A percentile compares a stretch with the other conserved stretches of the same genome.
Evolutionary conservation across 768 basidiomycete genomes (phyloP).

Genomic region (Russula emetica): DNA sequence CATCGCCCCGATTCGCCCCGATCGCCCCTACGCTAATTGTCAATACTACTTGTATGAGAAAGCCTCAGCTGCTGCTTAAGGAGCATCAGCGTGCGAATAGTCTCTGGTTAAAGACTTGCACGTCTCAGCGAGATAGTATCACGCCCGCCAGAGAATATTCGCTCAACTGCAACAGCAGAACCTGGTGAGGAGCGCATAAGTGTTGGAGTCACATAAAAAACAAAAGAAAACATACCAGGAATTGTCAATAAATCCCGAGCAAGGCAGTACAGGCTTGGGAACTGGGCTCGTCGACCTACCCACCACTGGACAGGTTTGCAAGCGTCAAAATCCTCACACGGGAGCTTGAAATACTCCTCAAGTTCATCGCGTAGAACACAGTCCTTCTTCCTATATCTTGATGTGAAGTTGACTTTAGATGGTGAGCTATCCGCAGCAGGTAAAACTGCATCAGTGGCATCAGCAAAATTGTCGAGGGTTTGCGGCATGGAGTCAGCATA

Average conservation of each 20-base stretch:
- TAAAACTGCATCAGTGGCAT: too few relatives aligned
- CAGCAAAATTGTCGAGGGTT: too few relatives aligned
- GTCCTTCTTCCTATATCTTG: too few relatives aligned
- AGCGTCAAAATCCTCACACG: background rate
- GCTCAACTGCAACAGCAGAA: background rate
- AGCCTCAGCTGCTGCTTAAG: too few relatives aligned
- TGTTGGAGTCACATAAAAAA: background rate
- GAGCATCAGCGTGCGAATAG: background rate
- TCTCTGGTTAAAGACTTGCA: background rate
- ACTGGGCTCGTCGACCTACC: background rate
- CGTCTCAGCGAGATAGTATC: background rate
- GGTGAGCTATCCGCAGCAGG: too few relatives aligned
- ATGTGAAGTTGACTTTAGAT: too few relatives aligned
- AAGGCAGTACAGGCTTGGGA: background rate
- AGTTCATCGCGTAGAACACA: background rate
- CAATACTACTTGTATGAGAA: too few relatives aligned
- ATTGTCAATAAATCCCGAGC: background rate
- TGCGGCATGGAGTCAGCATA: too few relatives aligned
- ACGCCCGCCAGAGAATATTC: background rate
- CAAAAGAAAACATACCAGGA: background rate
- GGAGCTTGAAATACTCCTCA: background rate
- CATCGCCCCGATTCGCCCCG: too few relatives aligned
- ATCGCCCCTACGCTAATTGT: too few relatives aligned
- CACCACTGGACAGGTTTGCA: conserved; percentile 1
- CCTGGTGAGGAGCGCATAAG: background rate